Base-by-base conservation (phyloP, 805 yeast species). In the Zygosaccharomyces kombuchaensis region DNA sequence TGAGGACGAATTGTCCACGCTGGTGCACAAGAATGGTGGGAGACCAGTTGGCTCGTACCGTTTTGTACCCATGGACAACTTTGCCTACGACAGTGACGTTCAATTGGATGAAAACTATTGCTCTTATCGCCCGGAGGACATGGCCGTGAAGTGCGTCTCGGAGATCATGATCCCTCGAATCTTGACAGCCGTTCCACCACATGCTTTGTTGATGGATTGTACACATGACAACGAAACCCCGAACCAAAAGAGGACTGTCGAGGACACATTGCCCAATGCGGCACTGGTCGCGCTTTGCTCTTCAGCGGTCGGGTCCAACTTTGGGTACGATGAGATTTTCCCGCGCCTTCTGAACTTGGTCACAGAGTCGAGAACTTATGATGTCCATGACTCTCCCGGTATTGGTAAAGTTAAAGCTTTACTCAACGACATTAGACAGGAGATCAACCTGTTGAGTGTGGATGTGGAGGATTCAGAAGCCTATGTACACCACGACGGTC, bases 221-320 rank as follows among this genome's bases (percentile, higher is more conserved):
- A 90, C 98, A 1, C 99, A 91, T 64, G 99, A 91, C 65, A 91
- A 91, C 60, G 93, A 89, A 67, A 83, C 81, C 16, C 96, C 97
- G 1, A 76, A 74, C 35, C 95, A 91, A 56, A 88, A 85, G 67
- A 79, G 98, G 62, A 89, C 96, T 0, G 84, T 87, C 1, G 96
- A 90, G 60, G 99, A 91, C 59, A 90, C 98, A 0, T 72, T 91
- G 35, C 95, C 97, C 8, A 91, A 85, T 58, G 97, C 97, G 2
- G 99, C 96, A 0, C 72, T 91, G 43, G 97, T 93, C 3, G 83
- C 97, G 0, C 78, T 91, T 62, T 90, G 98, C 58, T 81, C 95
- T 0, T 86, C 95, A 43, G 96, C 97, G 1, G 83, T 89, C 37
- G 99, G 99, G 2, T 84, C 96, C 1, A 95, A 88, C 0, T 82